phyloP scores from a whole-genome alignment of 306 rosid genomes.

The Cajanus cajan region DNA sequence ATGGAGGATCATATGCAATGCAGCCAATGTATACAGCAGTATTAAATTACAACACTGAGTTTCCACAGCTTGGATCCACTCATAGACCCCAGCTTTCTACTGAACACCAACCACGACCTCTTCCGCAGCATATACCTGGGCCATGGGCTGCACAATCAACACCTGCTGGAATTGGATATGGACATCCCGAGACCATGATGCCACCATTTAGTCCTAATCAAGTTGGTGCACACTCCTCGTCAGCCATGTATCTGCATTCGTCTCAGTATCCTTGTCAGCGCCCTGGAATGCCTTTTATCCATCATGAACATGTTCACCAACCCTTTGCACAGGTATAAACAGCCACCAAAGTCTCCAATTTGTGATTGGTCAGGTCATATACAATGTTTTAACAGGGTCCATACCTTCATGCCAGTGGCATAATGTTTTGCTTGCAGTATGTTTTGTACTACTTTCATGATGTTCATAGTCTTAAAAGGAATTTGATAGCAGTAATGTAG shows the following conservation, averaged over 20 bases:
- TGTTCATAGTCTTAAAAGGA: neutral
- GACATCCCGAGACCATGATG: conserved; percentile 80
- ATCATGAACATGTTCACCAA: conserved; percentile 83
- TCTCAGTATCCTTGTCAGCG: conserved; percentile 85
- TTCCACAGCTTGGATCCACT: conserved; percentile 90
- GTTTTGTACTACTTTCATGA: neutral
- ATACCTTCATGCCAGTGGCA: neutral
- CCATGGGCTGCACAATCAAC: conserved; percentile 70
- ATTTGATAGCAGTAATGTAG: neutral
- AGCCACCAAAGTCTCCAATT: neutral
- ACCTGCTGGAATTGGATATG: conserved; percentile 82
- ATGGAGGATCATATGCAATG: conserved; percentile 78
- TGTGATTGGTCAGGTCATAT: neutral
- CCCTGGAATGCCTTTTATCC: conserved; percentile 84
- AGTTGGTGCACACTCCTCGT: conserved; percentile 67
- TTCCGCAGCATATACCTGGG: conserved; percentile 75
- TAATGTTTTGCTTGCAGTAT: neutral
- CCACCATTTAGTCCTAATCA: conserved; percentile 70
- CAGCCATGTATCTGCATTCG: conserved; percentile 80
- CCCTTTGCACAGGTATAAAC: conserved; percentile 79
- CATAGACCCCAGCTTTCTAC: conserved; percentile 79
- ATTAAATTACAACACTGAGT: conserved; percentile 86
- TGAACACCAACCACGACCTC: conserved; percentile 74
- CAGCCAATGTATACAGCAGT: conserved; percentile 92
- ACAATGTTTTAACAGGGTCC: neutral